A percentile compares a stretch with the other conserved stretches of the same genome.
These are phyloP conservation scores for Phyllosticta citribraziliensis DNA, from an alignment of 2,329 filamentous ascomycete genomes.

Conservation along the genomic window DNA sequence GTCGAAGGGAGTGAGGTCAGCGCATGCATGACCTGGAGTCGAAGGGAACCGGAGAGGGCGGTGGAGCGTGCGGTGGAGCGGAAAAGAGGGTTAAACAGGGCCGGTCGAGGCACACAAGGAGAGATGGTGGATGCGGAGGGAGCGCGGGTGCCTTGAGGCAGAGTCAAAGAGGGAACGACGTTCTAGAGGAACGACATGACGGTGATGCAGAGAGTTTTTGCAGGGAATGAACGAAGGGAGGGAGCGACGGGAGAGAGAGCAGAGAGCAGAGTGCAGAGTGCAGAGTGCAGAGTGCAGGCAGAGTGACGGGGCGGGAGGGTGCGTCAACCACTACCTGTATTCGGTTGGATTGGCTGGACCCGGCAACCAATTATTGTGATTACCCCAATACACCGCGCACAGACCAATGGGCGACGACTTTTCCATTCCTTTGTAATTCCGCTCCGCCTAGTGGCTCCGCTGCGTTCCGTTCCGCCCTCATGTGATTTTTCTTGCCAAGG, in stretches of 20 bases:
- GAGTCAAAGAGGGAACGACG: neutral
- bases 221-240: neutral
- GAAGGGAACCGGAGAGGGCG: neutral
- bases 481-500: neutral
- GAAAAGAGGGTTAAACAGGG: neutral
- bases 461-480: no score
- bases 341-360: no score
- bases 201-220: neutral
- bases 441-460: no score
- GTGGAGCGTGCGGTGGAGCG: neutral
- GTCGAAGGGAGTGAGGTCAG: conserved; percentile 7
- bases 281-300: no score
- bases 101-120: neutral
- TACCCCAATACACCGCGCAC: no score
- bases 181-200: neutral
- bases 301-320: no score
- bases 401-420: no score
- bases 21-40: conserved; percentile 6
- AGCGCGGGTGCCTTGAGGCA: neutral
- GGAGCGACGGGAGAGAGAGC: neutral
- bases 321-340: no score
- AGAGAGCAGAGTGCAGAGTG: neutral
- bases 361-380: no score
- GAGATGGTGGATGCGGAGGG: neutral
- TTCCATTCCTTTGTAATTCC: no score